Base-by-base conservation (phyloP, 2,329 filamentous ascomycete species). In the Verticillium tricorpus region DNA sequence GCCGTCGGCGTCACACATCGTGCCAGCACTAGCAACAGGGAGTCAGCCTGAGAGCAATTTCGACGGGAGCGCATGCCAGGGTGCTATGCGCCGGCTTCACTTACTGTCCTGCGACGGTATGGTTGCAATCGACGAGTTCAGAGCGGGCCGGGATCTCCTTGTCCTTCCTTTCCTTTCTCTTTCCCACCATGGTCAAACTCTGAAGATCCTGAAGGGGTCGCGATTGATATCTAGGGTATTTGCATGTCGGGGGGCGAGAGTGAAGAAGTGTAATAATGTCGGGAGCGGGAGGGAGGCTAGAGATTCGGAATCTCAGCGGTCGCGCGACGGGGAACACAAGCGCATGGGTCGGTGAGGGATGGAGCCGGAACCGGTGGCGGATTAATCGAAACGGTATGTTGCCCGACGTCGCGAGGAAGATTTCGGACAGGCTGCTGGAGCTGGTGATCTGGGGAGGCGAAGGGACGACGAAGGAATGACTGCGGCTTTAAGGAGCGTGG, bases 81-180 rank as follows among this genome's bases (percentile, higher is more conserved):
- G 22, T n/a, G 22, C 6, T 12, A 45, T 34, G 31, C 35, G 39
- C 39, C 56, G 31, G n/a, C 28, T 32, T 14, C 40, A 85, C 90
- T 83, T 82, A 93, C 91, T 96, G 92, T 76, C 92, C 92, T 65
- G 92, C 92, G 65, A 93, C 92, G 58, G 89, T 91, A 71, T 92
- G 83, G 69, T 86, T 85, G 76, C 90, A 95, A 60, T 87, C 82
- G 67, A 87, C 80, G 56, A 93, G 81, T 62, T 88, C 85, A 61
- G 84, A 79, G 61, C 80, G 78, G 66, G 84, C 83, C 60, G 88
- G 85, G 50, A 87, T 75, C 54, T 58, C 56, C n/a, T 55, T 65
- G 40, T 31, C 50, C 50, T 34, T 31, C 14, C 31, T 56, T 17
- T 56, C 25, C 52, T 6, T 56, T 32, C 19, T 56, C 52, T 50